Evolutionary conservation across 208 protist species (phyloP), one percentile per base, ranked within the genome.

Genomic region (Leishmania tropica): DNA sequence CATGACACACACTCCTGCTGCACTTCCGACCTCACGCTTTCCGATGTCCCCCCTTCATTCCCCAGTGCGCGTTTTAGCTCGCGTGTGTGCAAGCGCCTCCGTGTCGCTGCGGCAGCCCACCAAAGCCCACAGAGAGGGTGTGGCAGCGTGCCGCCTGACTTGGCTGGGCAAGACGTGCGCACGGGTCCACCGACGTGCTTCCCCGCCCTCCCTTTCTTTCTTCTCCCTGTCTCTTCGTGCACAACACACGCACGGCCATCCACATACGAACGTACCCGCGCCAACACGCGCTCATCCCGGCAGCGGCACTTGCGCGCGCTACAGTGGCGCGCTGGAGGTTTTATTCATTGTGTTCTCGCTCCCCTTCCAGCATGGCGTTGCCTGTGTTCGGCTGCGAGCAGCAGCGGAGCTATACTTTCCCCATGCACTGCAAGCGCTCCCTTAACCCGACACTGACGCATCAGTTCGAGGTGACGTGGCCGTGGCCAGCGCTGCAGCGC

Each of bases 401-500:
- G 65, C 83, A 79, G 60, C 70, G 31, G 48, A 54, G 19, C 45
- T 78, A 65, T 67, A n/a, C 40, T 72, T 88, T 81, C 53, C 79
- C 65, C 70, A 81, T 83, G 67, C 76, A 75, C 51, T 81, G 78
- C 76, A 91, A 85, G 75, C 76, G 85, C 45, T 60, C 78, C 3
- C 86, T 95, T 48, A 53, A 79, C 35, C 89, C 91, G 0, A 84
- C 51, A 2, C 76, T 95, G 3, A 89, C 84, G 24, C 83, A 84
- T 58, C 86, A 90, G 76, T 95, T 95, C 70, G 70, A 79, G 53
- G 42, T 95, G 73, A 40, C 4, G 24, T 95, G 91, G 91, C 88
- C 88, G 60, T 95, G 91, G 91, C 91, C 91, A 24, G 51, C n/a
- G 24, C 42, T 48, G 42, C 42, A 73, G 21, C 40, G 42, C 68